Base-by-base conservation (phyloP, 2,329 filamentous ascomycete species). In the Colletotrichum sojae region DNA sequence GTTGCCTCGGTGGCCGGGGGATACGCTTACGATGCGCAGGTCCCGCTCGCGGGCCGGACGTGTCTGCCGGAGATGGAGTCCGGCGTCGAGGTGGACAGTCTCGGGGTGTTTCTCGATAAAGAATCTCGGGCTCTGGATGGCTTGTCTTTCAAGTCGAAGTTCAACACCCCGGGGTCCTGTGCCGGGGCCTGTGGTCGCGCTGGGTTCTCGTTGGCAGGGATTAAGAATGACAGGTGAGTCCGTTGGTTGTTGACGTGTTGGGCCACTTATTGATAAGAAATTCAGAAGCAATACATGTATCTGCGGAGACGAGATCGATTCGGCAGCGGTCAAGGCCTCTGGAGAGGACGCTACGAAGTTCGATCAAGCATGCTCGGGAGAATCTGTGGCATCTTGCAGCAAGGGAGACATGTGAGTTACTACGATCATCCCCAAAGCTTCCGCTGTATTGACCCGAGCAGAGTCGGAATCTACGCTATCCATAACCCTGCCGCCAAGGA, bases 41-140 rank as follows among this genome's bases (percentile, higher is more conserved):
- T 54, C 5, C 66, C 62, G 25, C 9, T 69, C 20, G 31, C 45
- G 20, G 36, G 43, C 13, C 54, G 66, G 16, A 55, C 31, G 8
- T 69, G 66, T 45, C 61, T 52, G 9, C 49, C 62, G 12, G 49
- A 16, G 5, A 22, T 46, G 25, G n/a, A 52, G 4, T 43, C 45
- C 5, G 49, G 18, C 4, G 16, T 49, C 10, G 31, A 43, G 15
- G 15, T 48, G 5, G 12, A 22, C 5, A 22, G 0, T 13, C 39
- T 36, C 20, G 20, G 49, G 6, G 52, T 49, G 27, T 62, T 54
- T 39, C 36, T 31, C 36, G 49, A 62, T n/a, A 16, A 15, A 4
- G 25, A 5, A 9, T 46, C 27, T 20, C 25, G 40, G 40, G 59
- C 59, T 5, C 43, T 62, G 18, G 40, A 46, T 20, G 8, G 39